Conservation (phyloP, 257 asterid species). For the Fraxinus quadrangulata region DNA sequence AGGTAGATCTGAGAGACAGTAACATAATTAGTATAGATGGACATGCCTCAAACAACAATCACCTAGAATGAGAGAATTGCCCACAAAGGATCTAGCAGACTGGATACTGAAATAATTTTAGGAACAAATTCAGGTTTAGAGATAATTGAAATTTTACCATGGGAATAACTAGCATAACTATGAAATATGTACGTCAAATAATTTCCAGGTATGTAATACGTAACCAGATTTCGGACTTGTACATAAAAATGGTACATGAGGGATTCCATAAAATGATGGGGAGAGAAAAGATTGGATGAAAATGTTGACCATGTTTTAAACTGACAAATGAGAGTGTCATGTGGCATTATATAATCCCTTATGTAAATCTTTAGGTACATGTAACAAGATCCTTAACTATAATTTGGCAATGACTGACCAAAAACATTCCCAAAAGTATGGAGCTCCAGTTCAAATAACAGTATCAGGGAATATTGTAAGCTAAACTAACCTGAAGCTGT, state of each 20-base stretch:
- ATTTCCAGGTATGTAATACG: neutral
- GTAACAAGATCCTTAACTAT: neutral
- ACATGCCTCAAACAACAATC: slow-evolving; percentile 22
- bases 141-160: neutral
- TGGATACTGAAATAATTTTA: neutral
- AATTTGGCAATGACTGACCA: neutral
- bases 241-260: neutral
- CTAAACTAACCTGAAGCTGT: slow-evolving; percentile 65
- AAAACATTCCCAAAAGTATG: neutral
- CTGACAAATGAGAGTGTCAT: too few species aligned
- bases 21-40: slow-evolving; percentile 26
- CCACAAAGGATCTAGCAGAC: slow-evolving; percentile 14
- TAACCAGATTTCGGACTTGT: neutral
- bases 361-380: too few species aligned
- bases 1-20: slow-evolving; percentile 73
- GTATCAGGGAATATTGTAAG: neutral
- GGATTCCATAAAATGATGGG: too few species aligned
- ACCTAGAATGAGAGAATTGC: slow-evolving; percentile 11
- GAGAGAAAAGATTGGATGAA: too few species aligned
- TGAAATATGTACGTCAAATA: slow-evolving; percentile 10
- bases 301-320: too few species aligned
- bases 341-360: too few species aligned
- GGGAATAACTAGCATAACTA: neutral
- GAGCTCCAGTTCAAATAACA: slow-evolving; percentile 3
- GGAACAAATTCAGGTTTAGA: neutral